Percentiles rank a stretch among this genome's conserved stretches.
These are phyloP conservation scores for Forsythia viridissima DNA, from an alignment of 257 asterid species.

Conservation along the genomic window DNA sequence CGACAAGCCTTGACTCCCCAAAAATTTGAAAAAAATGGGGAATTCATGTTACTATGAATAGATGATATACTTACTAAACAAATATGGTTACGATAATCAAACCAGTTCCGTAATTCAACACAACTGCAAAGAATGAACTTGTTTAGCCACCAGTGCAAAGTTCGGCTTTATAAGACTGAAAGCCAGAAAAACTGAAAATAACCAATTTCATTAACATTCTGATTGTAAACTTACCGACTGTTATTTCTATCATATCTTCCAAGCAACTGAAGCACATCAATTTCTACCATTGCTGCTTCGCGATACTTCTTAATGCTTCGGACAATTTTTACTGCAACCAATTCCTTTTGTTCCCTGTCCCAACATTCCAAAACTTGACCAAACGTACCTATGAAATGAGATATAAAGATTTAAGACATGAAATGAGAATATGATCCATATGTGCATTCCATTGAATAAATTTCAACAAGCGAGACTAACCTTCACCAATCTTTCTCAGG, in stretches of 20 bases:
- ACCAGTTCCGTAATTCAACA: slow-evolving; percentile 66
- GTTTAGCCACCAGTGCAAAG: slow-evolving; percentile 38
- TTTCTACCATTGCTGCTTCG: slow-evolving; percentile 55
- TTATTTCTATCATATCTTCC: slow-evolving; percentile 54
- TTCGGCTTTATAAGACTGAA: slow-evolving; percentile 22
- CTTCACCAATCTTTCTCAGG: slow-evolving; percentile 55
- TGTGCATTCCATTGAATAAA: background rate
- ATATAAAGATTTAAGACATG: background rate
- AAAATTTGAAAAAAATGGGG: slow-evolving; percentile 25
- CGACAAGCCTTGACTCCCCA: slow-evolving; percentile 45
- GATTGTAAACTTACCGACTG: slow-evolving; percentile 43
- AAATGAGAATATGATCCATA: background rate
- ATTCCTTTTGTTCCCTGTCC: slow-evolving; percentile 48
- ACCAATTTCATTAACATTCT: slow-evolving; percentile 3
- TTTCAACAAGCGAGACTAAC: slow-evolving; percentile 28
- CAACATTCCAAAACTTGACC: slow-evolving; percentile 63
- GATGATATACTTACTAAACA: slow-evolving; percentile 55
- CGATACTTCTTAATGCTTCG: slow-evolving; percentile 58
- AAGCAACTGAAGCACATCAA: slow-evolving; percentile 57
- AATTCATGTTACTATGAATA: slow-evolving; percentile 35
- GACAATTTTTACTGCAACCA: slow-evolving; percentile 53
- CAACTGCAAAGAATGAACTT: slow-evolving; percentile 59
- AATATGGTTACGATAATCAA: slow-evolving; percentile 63
- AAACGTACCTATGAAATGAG: slow-evolving; percentile 43
- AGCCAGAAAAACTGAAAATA: slow-evolving; percentile 3